Base-by-base conservation (phyloP, 2,329 filamentous ascomycete genomes). In the Neurospora crassa region DNA sequence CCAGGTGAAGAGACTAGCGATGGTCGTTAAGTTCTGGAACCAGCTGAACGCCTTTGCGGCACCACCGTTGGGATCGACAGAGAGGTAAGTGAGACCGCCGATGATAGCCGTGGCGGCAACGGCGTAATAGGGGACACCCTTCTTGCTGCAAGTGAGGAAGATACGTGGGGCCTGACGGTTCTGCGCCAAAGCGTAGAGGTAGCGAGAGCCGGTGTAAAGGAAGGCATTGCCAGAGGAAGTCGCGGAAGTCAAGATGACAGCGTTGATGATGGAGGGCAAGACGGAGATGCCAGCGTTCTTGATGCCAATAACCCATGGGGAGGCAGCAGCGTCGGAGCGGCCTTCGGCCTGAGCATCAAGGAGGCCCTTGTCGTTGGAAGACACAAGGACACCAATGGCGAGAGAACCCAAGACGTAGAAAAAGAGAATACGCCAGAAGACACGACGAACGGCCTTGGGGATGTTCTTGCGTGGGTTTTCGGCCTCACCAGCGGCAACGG, bases 381-480 rank as follows among this genome's bases (percentile, higher is more conserved):
- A 86, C 73, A 85, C 86, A 70, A 88, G 88, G 41, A 90, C 84
- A 43, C 87, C 85, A 69, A 90, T 89, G n/a, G 86, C 85, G 2
- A 90, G 79, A 1, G 88, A 84, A 2, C 82, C 83, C 6, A 85
- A 79, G 69, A 90, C 81, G 77, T 89, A 90, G 81, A 90, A 89
- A 78, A 89, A 82, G 16, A 89, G 79, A n/a, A 90, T 81, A 14
- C 88, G 88, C 77, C 85, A 89, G 78, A 90, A 88, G 78, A 87
- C 89, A 10, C 86, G 83, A n/a, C 85, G 83, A 0, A 85, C 86
- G 1, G 88, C 88, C 20, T 82, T 85, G 18, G 88, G 88, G 7
- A 91, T 74, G 41, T 73, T 74, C 70, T 71, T 74, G 68, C 74
- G 74, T 4, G 74, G 74, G 81, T 73, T 89, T 40, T 89, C 59